phyloP scores from a whole-genome alignment of 2,329 filamentous ascomycete species.

The Pseudogymnoascus pannorum region DNA sequence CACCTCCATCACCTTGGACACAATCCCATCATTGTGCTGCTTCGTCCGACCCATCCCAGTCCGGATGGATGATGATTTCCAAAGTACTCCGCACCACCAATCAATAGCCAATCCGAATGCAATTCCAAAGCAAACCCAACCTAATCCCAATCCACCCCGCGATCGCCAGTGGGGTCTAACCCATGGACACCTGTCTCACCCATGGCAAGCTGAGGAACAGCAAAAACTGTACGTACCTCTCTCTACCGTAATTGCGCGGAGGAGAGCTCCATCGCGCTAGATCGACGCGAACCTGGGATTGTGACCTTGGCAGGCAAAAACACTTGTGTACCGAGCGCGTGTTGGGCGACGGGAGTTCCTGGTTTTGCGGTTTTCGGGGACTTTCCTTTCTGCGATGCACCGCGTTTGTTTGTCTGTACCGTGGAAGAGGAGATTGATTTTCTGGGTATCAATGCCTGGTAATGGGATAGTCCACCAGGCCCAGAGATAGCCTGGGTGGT shows the following conservation, averaged over 20 bases:
- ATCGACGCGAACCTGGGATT: neutral
- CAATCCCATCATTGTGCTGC: neutral
- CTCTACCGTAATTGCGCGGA: neutral
- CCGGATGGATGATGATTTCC: neutral
- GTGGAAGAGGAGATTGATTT: neutral
- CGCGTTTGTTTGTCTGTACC: neutral
- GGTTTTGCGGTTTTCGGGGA: neutral
- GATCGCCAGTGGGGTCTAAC: neutral
- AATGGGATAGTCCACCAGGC: neutral
- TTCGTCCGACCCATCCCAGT: neutral
- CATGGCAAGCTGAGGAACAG: neutral
- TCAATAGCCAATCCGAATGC: neutral
- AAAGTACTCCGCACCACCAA: neutral
- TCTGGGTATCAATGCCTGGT: neutral
- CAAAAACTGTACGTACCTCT: neutral
- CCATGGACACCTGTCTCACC: neutral
- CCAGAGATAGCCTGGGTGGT: neutral
- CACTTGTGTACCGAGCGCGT: neutral
- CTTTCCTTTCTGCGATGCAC: neutral
- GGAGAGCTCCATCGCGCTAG: neutral
- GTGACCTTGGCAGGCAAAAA: neutral
- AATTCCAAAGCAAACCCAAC: neutral
- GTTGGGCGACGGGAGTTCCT: conserved; percentile 5
- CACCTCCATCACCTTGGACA: neutral
- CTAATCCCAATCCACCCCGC: neutral